Evolutionary conservation across 495 filamentous ascomycete genomes (phyloP).

Genomic region (Xylaria cubensis): DNA sequence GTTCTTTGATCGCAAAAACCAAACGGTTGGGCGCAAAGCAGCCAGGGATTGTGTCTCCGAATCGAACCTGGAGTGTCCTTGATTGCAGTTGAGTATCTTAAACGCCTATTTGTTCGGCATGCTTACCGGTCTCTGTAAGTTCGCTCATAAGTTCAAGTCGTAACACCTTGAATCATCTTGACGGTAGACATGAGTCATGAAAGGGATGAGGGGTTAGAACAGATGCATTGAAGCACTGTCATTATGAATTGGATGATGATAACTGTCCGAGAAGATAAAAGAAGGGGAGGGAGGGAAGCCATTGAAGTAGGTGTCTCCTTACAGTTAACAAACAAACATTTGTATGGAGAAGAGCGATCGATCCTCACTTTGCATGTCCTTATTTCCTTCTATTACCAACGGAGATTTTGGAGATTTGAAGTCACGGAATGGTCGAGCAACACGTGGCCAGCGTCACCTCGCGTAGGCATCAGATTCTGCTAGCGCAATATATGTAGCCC

Average conservation of each 20-base stretch:
- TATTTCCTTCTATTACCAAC: conserved; percentile 7
- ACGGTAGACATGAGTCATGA: neutral
- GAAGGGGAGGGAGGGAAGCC: too few relatives aligned
- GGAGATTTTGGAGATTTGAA: conserved; percentile 15
- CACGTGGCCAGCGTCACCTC: conserved; percentile 25
- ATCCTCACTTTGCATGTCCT: neutral
- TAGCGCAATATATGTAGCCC: conserved; percentile 1
- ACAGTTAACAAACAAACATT: neutral
- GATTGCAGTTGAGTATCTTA: neutral
- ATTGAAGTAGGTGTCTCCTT: neutral
- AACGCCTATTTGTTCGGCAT: neutral
- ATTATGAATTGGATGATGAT: neutral
- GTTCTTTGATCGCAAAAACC: neutral
- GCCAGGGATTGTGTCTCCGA: neutral
- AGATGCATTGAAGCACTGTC: conserved; percentile 4
- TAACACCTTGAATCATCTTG: neutral
- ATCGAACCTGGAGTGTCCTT: neutral
- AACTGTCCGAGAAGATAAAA: neutral
- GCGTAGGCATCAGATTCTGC: neutral
- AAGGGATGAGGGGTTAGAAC: conserved; percentile 1
- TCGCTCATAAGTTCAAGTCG: neutral
- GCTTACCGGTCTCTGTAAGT: conserved; percentile 2
- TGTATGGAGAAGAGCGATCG: neutral
- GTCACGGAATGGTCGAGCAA: conserved; percentile 24
- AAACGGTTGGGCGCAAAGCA: neutral